These are phyloP conservation scores for Naganishia sp. DNA, from an alignment of 1,284 basidiomycete species.

Conservation along the genomic window DNA sequence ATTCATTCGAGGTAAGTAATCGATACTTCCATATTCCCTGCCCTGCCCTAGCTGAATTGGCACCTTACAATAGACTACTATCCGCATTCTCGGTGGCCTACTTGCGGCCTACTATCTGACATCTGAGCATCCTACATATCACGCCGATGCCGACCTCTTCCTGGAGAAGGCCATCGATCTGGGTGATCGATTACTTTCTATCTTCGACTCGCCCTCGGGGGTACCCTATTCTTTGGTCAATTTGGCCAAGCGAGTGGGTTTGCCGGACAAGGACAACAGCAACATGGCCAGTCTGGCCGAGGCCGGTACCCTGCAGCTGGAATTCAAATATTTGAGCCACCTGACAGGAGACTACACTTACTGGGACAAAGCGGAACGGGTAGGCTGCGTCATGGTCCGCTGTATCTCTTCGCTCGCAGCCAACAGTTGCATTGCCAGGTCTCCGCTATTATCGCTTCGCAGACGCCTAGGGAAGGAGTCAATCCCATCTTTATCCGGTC, in stretches of 20 bases:
- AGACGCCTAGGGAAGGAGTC: constrained; percentile 69
- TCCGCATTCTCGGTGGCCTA: constrained; percentile 77
- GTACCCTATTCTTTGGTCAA: constrained; percentile 80
- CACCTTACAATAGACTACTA: constrained; percentile 63
- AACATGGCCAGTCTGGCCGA: constrained; percentile 79
- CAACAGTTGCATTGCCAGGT: constrained; percentile 57
- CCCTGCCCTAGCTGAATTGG: constrained; percentile 17
- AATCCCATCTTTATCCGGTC: constrained; percentile 83
- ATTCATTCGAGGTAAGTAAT: constrained; percentile 80
- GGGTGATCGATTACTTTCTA: constrained; percentile 79
- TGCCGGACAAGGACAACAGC: constrained; percentile 66
- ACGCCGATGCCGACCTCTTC: constrained; percentile 64
- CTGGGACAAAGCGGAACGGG: constrained; percentile 79
- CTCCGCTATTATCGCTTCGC: constrained; percentile 68
- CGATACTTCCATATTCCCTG: neutral
- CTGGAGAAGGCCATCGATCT: constrained; percentile 76
- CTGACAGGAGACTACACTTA: constrained; percentile 74
- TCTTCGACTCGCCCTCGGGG: constrained; percentile 77
- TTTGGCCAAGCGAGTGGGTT: constrained; percentile 65
- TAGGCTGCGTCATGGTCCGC: constrained; percentile 42
- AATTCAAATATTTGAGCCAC: constrained; percentile 83
- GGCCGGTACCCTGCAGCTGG: constrained; percentile 78
- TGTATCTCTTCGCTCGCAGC: neutral
- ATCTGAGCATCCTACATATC: constrained; percentile 43
- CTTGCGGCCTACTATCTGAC: constrained; percentile 76